These are phyloP conservation scores for Bipolaris oryzae DNA, from an alignment of 2,329 filamentous ascomycete genomes.

Conservation along the genomic window DNA sequence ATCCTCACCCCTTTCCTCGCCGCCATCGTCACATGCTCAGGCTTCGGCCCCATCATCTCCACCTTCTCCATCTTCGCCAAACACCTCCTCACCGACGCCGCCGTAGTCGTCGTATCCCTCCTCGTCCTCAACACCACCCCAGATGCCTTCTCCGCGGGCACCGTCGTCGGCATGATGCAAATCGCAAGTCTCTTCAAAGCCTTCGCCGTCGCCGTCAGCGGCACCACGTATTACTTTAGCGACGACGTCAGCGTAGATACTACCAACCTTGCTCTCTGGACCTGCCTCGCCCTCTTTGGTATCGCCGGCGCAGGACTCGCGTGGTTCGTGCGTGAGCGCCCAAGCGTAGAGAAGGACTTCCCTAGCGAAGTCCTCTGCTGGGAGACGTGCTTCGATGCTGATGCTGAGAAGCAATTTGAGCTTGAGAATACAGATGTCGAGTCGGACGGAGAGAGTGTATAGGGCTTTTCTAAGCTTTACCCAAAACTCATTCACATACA, in stretches of 20 bases:
- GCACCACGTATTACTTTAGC: constrained; percentile 54
- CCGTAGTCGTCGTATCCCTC: constrained; percentile 52
- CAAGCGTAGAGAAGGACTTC: constrained; percentile 54
- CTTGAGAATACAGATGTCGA: constrained; percentile 13
- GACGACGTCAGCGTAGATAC: constrained; percentile 51
- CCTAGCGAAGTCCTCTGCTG: constrained; percentile 52
- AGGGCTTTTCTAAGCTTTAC: background rate
- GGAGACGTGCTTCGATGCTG: constrained; percentile 55
- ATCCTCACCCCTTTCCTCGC: constrained; percentile 49
- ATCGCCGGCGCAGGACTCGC: constrained; percentile 51
- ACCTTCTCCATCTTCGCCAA: constrained; percentile 52
- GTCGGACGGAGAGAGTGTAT: constrained; percentile 10
- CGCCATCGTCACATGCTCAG: constrained; percentile 43
- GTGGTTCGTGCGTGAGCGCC: constrained; percentile 53
- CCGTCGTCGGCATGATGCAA: constrained; percentile 57
- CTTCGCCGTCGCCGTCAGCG: constrained; percentile 54
- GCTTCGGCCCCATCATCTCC: constrained; percentile 47
- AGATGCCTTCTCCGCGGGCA: constrained; percentile 55
- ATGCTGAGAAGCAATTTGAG: constrained; percentile 36
- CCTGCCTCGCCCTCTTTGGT: constrained; percentile 50
- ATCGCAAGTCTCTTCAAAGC: constrained; percentile 55
- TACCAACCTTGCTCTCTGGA: constrained; percentile 55
- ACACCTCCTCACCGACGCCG: constrained; percentile 50
- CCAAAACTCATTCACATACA: background rate
- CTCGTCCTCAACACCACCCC: constrained; percentile 57